Base-by-base conservation (phyloP, 352 stramenopile species). In the Pilasporangium apinafurcum region DNA sequence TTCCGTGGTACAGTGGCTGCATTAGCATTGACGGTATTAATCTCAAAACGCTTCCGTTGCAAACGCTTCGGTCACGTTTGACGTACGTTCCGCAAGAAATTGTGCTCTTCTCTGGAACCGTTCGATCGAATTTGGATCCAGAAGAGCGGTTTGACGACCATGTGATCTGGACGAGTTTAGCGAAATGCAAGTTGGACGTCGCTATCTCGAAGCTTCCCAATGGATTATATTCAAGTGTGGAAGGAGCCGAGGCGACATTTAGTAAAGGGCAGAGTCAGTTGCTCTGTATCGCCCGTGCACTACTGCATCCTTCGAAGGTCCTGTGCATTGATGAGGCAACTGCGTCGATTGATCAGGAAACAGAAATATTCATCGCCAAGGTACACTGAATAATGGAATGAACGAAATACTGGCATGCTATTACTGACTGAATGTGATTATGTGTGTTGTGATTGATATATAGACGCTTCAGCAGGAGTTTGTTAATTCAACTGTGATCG, bases 391-490 rank as follows among this genome's bases (percentile, higher is more conserved):
- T 8, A 31, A 18, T 29, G 18, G 10, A n/a, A n/a, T n/a, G n/a
- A n/a, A n/a, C n/a, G n/a, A n/a, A n/a, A n/a, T n/a, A n/a, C n/a
- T n/a, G n/a, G n/a, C n/a, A n/a, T n/a, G n/a, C n/a, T n/a, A n/a
- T n/a, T n/a, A n/a, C n/a, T n/a, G n/a, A n/a, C n/a, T n/a, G n/a
- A n/a, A n/a, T n/a, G n/a, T n/a, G n/a, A n/a, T n/a, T n/a, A n/a
- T 30, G 16, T 33, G 9, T 50, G 21, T 30, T 55, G 30, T 59
- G 34, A 12, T 38, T 1, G n/a, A 6, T 25, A 17, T 4, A 4
- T 54, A 95, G 61, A 94, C 78, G 14, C 94, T 99, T 41, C 62
- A 90, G 12, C 60, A 88, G 12, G 90, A 96, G 34, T 99, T 99
- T 64, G 56, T 59, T 6, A 66, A 78, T 9, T 91, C 88, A 2